A percentile compares a stretch with the other conserved stretches of the same genome.
phyloP scores from a whole-genome alignment of 768 basidiomycete genomes.

The Lentinula detonsa region DNA sequence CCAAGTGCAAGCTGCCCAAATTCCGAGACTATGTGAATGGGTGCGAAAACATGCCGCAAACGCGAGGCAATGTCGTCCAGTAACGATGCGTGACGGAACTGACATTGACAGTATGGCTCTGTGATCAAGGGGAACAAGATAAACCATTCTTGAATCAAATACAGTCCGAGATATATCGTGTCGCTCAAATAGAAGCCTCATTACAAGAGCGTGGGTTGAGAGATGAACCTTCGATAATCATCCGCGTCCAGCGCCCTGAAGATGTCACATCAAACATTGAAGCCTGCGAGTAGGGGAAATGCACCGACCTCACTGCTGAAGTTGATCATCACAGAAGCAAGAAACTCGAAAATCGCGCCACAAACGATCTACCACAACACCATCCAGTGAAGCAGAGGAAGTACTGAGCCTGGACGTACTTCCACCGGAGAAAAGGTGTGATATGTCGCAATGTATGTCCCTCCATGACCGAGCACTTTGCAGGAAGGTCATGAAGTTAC shows the following conservation, averaged over 20 bases:
- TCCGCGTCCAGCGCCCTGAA: background rate
- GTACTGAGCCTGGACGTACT: conserved; percentile 23
- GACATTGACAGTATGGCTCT: background rate
- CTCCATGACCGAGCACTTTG: conserved; percentile 61
- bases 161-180: background rate
- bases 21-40: background rate
- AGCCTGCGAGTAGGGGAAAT: background rate
- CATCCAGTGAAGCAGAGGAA: conserved; percentile 34
- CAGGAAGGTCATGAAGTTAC: background rate
- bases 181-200: background rate
- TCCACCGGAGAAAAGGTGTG: conserved; percentile 48
- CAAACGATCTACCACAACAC: conserved; percentile 58
- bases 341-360: conserved; percentile 60
- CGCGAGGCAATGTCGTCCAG: background rate
- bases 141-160: background rate
- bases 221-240: background rate
- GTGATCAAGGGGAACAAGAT: background rate
- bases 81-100: background rate
- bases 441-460: conserved; percentile 55
- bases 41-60: conserved; percentile 5
- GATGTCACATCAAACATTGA: background rate
- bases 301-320: background rate
- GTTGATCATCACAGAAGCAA: conserved; percentile 53
- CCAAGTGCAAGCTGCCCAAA: background rate
- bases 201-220: background rate